Conservation (phyloP, 148 eudicot genomes). For the Chenopodium suecicum region DNA sequence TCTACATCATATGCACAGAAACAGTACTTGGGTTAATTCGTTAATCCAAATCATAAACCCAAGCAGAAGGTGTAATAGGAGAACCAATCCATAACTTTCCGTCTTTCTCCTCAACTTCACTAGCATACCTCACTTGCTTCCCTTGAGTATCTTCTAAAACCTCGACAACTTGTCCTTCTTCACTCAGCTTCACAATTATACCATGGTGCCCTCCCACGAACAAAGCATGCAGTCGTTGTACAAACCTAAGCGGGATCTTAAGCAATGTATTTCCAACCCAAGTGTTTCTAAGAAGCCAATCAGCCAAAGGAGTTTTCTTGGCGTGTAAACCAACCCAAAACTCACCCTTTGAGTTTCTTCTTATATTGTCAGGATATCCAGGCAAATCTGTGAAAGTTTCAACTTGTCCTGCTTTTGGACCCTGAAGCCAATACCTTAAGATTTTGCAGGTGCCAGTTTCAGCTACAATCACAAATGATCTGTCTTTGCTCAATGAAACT, state of each 20-base stretch:
- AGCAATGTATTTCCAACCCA: constrained; percentile 52
- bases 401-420: constrained; percentile 50
- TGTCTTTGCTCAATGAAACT: constrained; percentile 65
- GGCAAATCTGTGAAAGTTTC: constrained; percentile 63
- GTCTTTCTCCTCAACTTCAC: constrained; percentile 73
- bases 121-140: constrained; percentile 50
- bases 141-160: constrained; percentile 68
- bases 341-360: constrained; percentile 53
- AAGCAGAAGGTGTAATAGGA: constrained; percentile 60
- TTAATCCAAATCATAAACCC: constrained; percentile 43
- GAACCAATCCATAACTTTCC: constrained; percentile 80
- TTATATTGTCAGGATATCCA: constrained; percentile 62
- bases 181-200: constrained; percentile 47
- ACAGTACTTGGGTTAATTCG: background rate
- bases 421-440: constrained; percentile 60
- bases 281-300: constrained; percentile 47
- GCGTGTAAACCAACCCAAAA: constrained; percentile 83
- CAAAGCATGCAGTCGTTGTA: constrained; percentile 52
- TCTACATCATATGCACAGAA: background rate
- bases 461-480: constrained; percentile 56
- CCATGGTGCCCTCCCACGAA: constrained; percentile 67
- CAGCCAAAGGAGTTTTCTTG: constrained; percentile 44
- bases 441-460: constrained; percentile 54
- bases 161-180: constrained; percentile 45
- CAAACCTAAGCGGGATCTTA: constrained; percentile 43